Base-by-base conservation (phyloP, 805 yeast species). In the Yarrowia yakushimensis region DNA sequence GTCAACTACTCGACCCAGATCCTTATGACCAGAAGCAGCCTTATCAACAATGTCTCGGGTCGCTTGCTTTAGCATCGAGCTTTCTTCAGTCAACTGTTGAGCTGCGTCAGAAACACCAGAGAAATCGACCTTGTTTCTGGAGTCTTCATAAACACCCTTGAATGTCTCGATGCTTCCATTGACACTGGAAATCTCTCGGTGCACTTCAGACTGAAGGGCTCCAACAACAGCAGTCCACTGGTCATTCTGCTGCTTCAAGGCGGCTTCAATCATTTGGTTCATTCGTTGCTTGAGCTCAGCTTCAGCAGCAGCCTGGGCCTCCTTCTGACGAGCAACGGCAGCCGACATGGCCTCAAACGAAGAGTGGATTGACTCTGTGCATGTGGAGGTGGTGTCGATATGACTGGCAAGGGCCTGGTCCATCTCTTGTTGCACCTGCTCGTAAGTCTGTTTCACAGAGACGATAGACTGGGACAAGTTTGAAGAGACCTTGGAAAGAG, bases 151-250 rank as follows among this genome's bases (percentile, higher is more conserved):
- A 4, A 12, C 39, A 11, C 31, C 41, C 22, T 22, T 34, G 9
- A 52, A 36, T 1, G 43, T 36, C 15, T 25, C 31, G 23, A 52
- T n/a, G 11, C 59, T 52, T 18, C 59, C 43, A 7, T 34, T n/a
- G 17, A 48, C 41, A 4, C 42, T 11, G 10, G 57, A 48, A 11
- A 48, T 22, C 23, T 48, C 57, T 11, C 30, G 41, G 17, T 33
- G 30, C 20, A 48, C 41, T 12, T 48, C 41, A 7, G 28, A n/a
- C 41, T 48, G 10, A 0, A 48, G 31, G 10, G 13, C 22, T 1
- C 59, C 59, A 25, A 52, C 59, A 3, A 36, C 43, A n/a, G 43
- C 59, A 13, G 12, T 10, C 59, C 59, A 52, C 25, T 52, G 33
- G 1, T 52, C 59, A 12, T 25, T 36, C 33, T 52, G 59, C 11